Percentiles rank a stretch among this genome's conserved stretches.
phyloP scores from a whole-genome alignment of 2,329 filamentous ascomycete species.

The Penicillium palitans region DNA sequence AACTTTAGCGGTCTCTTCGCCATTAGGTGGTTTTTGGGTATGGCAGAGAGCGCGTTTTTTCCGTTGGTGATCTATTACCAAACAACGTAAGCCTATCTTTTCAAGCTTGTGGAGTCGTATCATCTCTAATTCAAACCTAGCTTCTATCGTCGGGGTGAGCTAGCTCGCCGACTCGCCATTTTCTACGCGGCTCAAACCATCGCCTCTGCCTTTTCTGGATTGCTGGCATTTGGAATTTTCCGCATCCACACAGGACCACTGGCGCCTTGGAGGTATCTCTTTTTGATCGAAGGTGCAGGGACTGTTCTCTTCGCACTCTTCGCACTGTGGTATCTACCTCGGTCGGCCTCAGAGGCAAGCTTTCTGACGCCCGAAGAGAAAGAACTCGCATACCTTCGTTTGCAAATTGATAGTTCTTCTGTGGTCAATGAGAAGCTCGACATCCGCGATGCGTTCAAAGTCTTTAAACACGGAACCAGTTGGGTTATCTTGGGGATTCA shows the following conservation, averaged over 20 bases:
- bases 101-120: not conserved
- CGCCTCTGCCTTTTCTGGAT: constrained; percentile 33
- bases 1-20: constrained; percentile 30
- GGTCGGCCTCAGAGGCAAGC: constrained; percentile 39
- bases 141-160: constrained; percentile 33
- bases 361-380: constrained; percentile 44
- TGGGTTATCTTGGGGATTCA: constrained; percentile 32
- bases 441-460: constrained; percentile 29
- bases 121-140: not conserved
- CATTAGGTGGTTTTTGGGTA: constrained; percentile 31
- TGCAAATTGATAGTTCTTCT: constrained; percentile 37
- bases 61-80: constrained; percentile 31
- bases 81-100: constrained; percentile 23
- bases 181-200: constrained; percentile 34
- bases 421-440: constrained; percentile 36
- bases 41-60: constrained; percentile 33
- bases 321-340: constrained; percentile 43
- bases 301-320: constrained; percentile 44
- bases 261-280: constrained; percentile 48
- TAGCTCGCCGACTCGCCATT: constrained; percentile 31
- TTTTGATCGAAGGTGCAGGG: constrained; percentile 47
- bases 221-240: constrained; percentile 45
- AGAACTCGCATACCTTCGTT: constrained; percentile 37
- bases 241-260: constrained; percentile 36
- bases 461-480: constrained; percentile 32